A percentile compares a stretch with the other conserved stretches of the same genome.
Evolutionary conservation across 164 flowering plant species (phyloP).

Genomic region (Berberis thunbergii): DNA sequence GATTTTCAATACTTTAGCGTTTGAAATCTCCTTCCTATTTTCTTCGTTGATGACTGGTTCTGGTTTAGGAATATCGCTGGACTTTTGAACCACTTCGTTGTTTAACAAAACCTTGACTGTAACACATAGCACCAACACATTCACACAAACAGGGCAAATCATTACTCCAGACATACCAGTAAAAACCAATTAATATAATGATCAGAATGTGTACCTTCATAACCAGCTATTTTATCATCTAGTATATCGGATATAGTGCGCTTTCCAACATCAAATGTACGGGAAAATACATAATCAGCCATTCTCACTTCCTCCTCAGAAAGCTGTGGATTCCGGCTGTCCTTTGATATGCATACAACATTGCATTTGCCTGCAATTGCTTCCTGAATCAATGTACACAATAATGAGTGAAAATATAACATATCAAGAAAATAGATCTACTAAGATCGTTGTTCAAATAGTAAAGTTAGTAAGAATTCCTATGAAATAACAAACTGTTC

Average conservation of each 20-base stretch:
- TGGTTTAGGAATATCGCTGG: background rate
- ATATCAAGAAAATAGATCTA: too few relatives aligned
- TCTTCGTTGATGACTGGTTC: background rate
- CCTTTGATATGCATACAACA: constrained; percentile 71
- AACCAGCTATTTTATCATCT: constrained; percentile 45
- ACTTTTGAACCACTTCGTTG: background rate
- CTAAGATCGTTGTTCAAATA: too few relatives aligned
- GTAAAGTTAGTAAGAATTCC: too few relatives aligned
- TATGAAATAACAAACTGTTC: too few relatives aligned
- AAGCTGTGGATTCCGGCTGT: constrained; percentile 65
- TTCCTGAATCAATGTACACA: constrained; percentile 37
- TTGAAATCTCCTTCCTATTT: constrained; percentile 6
- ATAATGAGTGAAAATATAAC: background rate
- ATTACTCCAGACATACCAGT: background rate
- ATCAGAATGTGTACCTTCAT: constrained; percentile 41
- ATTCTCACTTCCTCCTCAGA: constrained; percentile 44
- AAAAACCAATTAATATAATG: background rate
- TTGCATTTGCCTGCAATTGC: constrained; percentile 78
- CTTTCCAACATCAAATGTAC: constrained; percentile 58
- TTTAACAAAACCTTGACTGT: background rate
- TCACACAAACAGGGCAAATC: background rate
- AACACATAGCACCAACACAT: background rate
- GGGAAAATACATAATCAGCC: constrained; percentile 65
- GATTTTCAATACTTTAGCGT: constrained; percentile 7
- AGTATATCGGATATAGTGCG: constrained; percentile 39